Evolutionary conservation across 176 grass and related monocot genomes (phyloP), one percentile per base, ranked within the genome.

Genomic region (Pontederia crassipes): DNA sequence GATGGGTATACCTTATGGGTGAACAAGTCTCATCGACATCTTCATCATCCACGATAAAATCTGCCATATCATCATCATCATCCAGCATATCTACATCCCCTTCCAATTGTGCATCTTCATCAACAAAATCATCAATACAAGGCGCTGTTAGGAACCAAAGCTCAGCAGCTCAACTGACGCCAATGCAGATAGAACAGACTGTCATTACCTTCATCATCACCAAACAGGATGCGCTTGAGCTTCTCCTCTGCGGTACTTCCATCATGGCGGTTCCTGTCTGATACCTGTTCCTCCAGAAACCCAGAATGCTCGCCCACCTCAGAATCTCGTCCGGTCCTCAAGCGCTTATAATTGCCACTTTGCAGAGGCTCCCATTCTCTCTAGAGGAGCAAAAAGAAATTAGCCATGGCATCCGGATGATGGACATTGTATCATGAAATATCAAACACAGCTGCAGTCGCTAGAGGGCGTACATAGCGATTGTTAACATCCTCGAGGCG

Each of bases 21-120:
- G 89, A 84, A 26, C 84, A 88, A n/a, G 86, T 79, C 47, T 66
- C 94, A 75, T 99, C 94, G 10, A 99, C 74, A 68, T 93, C 93
- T 49, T 92, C 87, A 77, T 98, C 94, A 6, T 99, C 94, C 0
- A 99, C 94, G 56, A 99, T 99, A 65, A 99, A 99, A 51, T 77
- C 94, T 15, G 79, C 82, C 94, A 99, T 99, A 80, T 99, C 88
- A 86, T 95, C 91, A n/a, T 99, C 94, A 48, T 81, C 82, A 8
- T 69, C 82, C 8, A 80, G 74, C 14, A 83, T 68, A 29, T 80
- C 71, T 14, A 2, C 87, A 68, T 67, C 74, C 72, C 92, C 94
- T 46, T 81, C 81, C 17, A 74, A 87, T 51, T 89, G 88, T 12
- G 92, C 88, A 56, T 99, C 74, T 74, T 83, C 80, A 50, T 83